phyloP scores from a whole-genome alignment of 2,329 filamentous ascomycete genomes.

The Neopestalotiopsis sp. region DNA sequence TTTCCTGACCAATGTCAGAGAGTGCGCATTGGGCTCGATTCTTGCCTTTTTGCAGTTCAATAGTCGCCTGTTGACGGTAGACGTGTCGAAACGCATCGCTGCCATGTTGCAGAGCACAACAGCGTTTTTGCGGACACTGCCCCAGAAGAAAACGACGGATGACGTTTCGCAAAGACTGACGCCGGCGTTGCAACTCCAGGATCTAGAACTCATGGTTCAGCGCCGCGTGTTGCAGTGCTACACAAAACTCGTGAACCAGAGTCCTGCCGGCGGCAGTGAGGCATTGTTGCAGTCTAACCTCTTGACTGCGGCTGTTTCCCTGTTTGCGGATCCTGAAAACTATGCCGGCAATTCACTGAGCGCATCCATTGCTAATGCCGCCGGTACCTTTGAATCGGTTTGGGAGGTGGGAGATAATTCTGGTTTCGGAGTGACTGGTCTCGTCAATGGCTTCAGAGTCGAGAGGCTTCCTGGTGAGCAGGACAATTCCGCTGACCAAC shows the following conservation, averaged over 20 bases:
- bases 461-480: conserved; percentile 74
- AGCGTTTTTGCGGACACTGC: conserved; percentile 83
- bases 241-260: conserved; percentile 86
- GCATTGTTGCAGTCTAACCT: conserved; percentile 89
- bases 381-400: conserved; percentile 87
- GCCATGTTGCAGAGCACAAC: conserved; percentile 96
- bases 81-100: conserved; percentile 91
- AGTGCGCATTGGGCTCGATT: conserved; percentile 91
- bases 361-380: conserved; percentile 87
- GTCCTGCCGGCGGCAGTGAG: conserved; percentile 83
- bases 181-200: conserved; percentile 84
- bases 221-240: conserved; percentile 94
- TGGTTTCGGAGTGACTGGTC: conserved; percentile 88
- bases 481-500: conserved; percentile 50
- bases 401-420: conserved; percentile 97
- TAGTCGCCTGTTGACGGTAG: conserved; percentile 85
- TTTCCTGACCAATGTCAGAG: conserved; percentile 91
- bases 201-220: conserved; percentile 92
- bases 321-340: conserved; percentile 91
- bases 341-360: conserved; percentile 86
- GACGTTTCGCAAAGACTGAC: conserved; percentile 84
- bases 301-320: conserved; percentile 84
- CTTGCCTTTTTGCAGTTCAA: conserved; percentile 94
- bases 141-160: conserved; percentile 82
- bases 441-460: conserved; percentile 79